Conservation (phyloP, 805 yeast genomes). For the Saturnispora halmiae region DNA sequence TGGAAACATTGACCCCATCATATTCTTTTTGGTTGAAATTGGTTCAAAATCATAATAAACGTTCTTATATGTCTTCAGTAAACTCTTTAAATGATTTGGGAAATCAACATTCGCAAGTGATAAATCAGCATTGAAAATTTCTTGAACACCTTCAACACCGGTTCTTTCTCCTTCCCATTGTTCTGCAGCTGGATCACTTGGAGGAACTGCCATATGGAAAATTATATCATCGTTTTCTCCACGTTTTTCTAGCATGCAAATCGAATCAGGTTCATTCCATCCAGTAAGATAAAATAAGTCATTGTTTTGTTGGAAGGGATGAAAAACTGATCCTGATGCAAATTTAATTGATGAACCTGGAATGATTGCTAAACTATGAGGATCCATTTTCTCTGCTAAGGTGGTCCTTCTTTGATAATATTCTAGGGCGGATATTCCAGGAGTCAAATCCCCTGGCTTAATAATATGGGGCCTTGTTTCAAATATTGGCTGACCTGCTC, state of each 20-base stretch:
- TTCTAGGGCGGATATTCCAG: slow-evolving; percentile 79
- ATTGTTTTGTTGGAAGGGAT: slow-evolving; percentile 87
- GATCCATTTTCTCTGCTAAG: slow-evolving; percentile 51
- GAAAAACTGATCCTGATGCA: slow-evolving; percentile 86
- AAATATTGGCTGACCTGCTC: slow-evolving; percentile 74
- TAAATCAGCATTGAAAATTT: slow-evolving; percentile 81
- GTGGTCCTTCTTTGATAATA: slow-evolving; percentile 61
- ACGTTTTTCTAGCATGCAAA: slow-evolving; percentile 57
- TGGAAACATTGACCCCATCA: slow-evolving; percentile 17
- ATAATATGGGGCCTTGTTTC: slow-evolving; percentile 79
- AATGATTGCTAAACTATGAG: slow-evolving; percentile 59
- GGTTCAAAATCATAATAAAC: slow-evolving; percentile 45
- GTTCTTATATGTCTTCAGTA: slow-evolving; percentile 40
- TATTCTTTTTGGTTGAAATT: slow-evolving; percentile 16
- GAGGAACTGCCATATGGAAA: slow-evolving; percentile 79
- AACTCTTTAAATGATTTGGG: slow-evolving; percentile 34
- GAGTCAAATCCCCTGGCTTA: slow-evolving; percentile 71
- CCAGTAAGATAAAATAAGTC: slow-evolving; percentile 84
- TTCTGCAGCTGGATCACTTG: slow-evolving; percentile 66
- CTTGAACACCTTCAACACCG: slow-evolving; percentile 74
- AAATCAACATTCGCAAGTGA: slow-evolving; percentile 44
- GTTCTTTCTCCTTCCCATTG: slow-evolving; percentile 94
- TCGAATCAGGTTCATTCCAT: slow-evolving; percentile 83
- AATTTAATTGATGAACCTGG: slow-evolving; percentile 65
- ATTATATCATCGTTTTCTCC: slow-evolving; percentile 41